Evolutionary conservation across 352 stramenopile genomes (phyloP).

Genomic region (Globisporangium radiosum): DNA sequence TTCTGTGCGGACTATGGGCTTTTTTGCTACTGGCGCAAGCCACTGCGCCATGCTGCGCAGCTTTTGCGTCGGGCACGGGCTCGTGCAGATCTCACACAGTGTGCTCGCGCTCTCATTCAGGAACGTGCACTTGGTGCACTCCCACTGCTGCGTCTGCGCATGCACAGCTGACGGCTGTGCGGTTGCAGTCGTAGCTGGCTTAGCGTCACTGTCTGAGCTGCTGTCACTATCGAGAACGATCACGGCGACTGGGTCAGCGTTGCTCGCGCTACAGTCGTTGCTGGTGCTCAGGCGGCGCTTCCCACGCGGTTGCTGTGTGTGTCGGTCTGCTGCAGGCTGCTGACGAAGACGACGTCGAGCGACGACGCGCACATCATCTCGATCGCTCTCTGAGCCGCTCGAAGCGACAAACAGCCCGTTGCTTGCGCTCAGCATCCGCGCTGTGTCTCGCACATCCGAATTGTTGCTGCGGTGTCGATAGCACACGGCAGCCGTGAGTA

Average conservation of each 20-base stretch:
- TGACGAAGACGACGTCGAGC: slow-evolving; percentile 4
- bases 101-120: slow-evolving; percentile 23
- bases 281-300: slow-evolving; percentile 3
- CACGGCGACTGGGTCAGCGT: not conserved
- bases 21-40: slow-evolving; percentile 16
- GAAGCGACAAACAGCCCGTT: slow-evolving; percentile 8
- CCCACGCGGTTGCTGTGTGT: not conserved
- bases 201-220: slow-evolving; percentile 12
- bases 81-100: slow-evolving; percentile 39
- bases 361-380: not conserved
- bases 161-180: not conserved
- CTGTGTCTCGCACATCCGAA: not conserved
- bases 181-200: slow-evolving; percentile 5
- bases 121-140: slow-evolving; percentile 42
- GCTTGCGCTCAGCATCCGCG: not conserved
- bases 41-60: slow-evolving; percentile 34
- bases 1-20: not conserved
- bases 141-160: slow-evolving; percentile 17
- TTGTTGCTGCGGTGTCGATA: not conserved
- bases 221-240: slow-evolving; percentile 15
- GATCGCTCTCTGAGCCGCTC: slow-evolving; percentile 3
- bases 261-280: not conserved
- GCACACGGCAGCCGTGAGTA: not conserved
- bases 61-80: slow-evolving; percentile 15
- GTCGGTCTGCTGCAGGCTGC: not conserved